Base-by-base conservation (phyloP, 352 stramenopile species). In the Pythium coloratum region DNA sequence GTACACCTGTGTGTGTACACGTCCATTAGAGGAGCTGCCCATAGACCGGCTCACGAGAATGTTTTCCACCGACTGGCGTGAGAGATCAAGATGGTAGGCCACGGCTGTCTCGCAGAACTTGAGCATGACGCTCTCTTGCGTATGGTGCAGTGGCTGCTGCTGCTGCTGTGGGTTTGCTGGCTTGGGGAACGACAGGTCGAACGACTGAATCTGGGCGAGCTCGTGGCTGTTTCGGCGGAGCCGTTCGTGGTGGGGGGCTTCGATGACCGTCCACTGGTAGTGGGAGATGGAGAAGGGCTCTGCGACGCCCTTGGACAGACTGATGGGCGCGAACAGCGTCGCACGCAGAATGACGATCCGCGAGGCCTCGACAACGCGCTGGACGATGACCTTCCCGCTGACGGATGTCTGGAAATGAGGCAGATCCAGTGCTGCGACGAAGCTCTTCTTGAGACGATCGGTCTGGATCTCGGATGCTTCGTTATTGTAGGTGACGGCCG, bases 271-370 rank as follows among this genome's bases (percentile, higher is more conserved):
- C 57, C 57, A 63, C 57, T 63, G 57, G 42, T 63, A 63, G 24
- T 63, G 57, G 44, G 42, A 47, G 26, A 63, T 34, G 26, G 57
- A 55, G 28, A 63, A 63, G 42, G 57, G 57, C 16, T 63, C 42
- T 42, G 54, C 54, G 8, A 30, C 26, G 16, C 57, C 28, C 12
- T 40, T 44, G 42, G 57, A 18, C 2, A 63, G 57, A n/a, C 42
- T 46, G 33, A 53, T 55, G 26, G 76, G 76, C 32, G 81, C 77
- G 38, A 80, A 70, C 14, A 74, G 20, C 7, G 74, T 75, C 18
- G 67, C 60, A 46, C 75, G 82, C 10, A 85, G 16, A 47, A 88
- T 73, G 32, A 86, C 71, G 18, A 82, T 60, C 49, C 80, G 77
- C 2, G 82, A 70, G 7, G n/a, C 49, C 13, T 75, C 72, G 24